A percentile compares a stretch with the other conserved stretches of the same genome.
These are phyloP conservation scores for Magnolia changhungtana DNA, from an alignment of 164 flowering plant genomes.

Conservation along the genomic window DNA sequence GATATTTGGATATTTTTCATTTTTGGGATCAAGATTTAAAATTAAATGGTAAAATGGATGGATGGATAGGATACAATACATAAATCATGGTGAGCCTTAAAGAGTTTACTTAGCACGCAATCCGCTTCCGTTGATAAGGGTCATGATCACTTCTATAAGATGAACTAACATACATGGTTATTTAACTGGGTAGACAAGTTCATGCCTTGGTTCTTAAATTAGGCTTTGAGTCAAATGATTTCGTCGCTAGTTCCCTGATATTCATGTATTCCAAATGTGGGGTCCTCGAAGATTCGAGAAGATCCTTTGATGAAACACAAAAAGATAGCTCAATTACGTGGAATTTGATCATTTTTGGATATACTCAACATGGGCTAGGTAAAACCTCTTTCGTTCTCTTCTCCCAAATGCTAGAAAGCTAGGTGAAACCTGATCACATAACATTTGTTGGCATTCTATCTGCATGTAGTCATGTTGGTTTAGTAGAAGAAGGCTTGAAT, in stretches of 20 bases:
- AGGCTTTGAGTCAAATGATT: constrained; percentile 54
- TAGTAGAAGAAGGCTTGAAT: constrained; percentile 53
- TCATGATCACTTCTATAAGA: too few relatives aligned
- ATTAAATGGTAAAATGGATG: too few relatives aligned
- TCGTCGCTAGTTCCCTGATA: constrained; percentile 70
- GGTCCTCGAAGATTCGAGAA: constrained; percentile 51
- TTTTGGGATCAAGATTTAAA: too few relatives aligned
- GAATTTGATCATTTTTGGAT: constrained; percentile 77
- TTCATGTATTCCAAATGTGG: constrained; percentile 92
- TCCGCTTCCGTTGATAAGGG: too few relatives aligned
- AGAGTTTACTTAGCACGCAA: too few relatives aligned
- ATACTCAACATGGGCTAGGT: constrained; percentile 92
- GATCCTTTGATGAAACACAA: constrained; percentile 46
- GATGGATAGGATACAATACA: too few relatives aligned
- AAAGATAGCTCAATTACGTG: constrained; percentile 57
- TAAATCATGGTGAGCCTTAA: too few relatives aligned
- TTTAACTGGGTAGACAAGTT: constrained; percentile 68
- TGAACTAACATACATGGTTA: too few relatives aligned
- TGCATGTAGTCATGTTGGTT: constrained; percentile 81
- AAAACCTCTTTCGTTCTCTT: constrained; percentile 56
- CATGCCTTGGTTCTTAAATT: constrained; percentile 53
- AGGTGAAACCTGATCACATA: constrained; percentile 67
- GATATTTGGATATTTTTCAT: too few relatives aligned
- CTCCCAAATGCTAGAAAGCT: constrained; percentile 43
- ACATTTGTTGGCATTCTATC: constrained; percentile 80